A percentile compares a stretch with the other conserved stretches of the same genome.
phyloP scores from a whole-genome alignment of 306 rosid genomes.

The Sechiopsis laciniata region DNA sequence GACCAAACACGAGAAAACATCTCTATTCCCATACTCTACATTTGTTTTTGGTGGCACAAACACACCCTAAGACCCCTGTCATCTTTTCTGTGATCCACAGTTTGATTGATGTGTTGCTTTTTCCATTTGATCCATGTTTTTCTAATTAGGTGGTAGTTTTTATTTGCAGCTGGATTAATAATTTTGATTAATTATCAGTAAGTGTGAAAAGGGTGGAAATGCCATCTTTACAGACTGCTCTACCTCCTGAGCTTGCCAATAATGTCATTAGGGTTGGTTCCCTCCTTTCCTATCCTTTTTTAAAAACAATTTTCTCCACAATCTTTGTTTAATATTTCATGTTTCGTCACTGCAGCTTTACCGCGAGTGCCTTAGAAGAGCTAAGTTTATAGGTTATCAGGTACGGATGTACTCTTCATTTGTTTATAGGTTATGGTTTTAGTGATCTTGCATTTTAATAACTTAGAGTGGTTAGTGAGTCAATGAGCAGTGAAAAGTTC shows the following conservation, averaged over 20 bases:
- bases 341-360: conserved; percentile 48
- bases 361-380: conserved; percentile 90
- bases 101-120: neutral
- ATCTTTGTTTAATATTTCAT: neutral
- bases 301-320: neutral
- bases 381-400: conserved; percentile 73
- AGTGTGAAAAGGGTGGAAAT: conserved; percentile 25
- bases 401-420: conserved; percentile 31
- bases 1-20: too few relatives aligned
- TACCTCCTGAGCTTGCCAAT: conserved; percentile 94
- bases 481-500: neutral
- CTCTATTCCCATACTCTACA: too few relatives aligned
- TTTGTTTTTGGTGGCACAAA: too few relatives aligned
- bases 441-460: neutral
- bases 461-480: neutral
- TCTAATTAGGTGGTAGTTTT: neutral
- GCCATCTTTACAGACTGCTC: conserved; percentile 92
- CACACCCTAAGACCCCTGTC: too few relatives aligned
- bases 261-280: conserved; percentile 65
- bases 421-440: neutral
- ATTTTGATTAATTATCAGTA: neutral
- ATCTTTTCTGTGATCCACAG: neutral
- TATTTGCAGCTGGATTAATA: neutral
- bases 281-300: neutral
- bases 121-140: neutral